Conservation (phyloP, 495 filamentous ascomycete species). For the Peziza echinospora region DNA sequence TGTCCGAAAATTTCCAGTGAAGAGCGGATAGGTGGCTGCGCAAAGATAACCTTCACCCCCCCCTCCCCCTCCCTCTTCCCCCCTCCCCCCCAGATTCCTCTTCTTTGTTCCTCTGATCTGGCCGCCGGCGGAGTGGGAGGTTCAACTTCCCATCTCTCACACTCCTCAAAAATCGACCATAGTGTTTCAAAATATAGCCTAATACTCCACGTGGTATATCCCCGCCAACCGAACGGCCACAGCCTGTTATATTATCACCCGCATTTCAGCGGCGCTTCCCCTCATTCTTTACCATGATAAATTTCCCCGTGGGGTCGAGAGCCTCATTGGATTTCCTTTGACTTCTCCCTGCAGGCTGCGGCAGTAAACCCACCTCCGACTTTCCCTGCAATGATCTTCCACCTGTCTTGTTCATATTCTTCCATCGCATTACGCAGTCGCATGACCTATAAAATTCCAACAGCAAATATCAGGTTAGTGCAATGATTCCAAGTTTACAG, state of each 20-base stretch:
- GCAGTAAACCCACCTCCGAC: constrained; percentile 71
- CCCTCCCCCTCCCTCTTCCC: neutral
- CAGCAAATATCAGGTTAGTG: neutral
- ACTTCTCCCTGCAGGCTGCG: constrained; percentile 63
- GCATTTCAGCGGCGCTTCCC: neutral
- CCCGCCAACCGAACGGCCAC: too few relatives aligned
- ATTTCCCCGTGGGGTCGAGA: neutral
- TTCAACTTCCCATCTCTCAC: neutral
- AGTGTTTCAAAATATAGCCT: neutral
- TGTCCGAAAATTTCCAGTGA: too few relatives aligned
- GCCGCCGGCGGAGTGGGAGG: neutral
- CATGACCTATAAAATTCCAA: constrained; percentile 35
- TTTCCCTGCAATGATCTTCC: constrained; percentile 70
- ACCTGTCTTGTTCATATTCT: constrained; percentile 78
- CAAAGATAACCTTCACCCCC: neutral
- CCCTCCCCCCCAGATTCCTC: neutral
- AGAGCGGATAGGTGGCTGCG: too few relatives aligned
- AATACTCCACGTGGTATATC: neutral
- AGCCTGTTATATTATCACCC: too few relatives aligned
- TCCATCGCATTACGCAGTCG: constrained; percentile 57
- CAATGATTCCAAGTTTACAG: neutral
- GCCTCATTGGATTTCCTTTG: constrained; percentile 28
- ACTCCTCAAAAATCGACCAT: too few relatives aligned
- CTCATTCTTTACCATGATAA: too few relatives aligned
- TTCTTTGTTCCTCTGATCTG: neutral